A percentile compares a stretch with the other conserved stretches of the same genome.
These are phyloP conservation scores for grape (Vitis vinifera) DNA, from an alignment of 164 flowering plant genomes.

Conservation along the genomic window ASM3070453v1 NC_081823.1:3471001-3471500, in stretches of 20 bases:
- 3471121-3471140: conserved; percentile 91
- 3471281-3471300: background rate
- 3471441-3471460: conserved; percentile 64
- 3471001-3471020: background rate
- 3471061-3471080: background rate
- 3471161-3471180: conserved; percentile 77
- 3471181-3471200: conserved; percentile 95
- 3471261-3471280: background rate
- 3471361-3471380: conserved; percentile 93
- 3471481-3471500: conserved; percentile 79
- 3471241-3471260: conserved; percentile 5
- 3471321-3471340: background rate
- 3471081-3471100: background rate
- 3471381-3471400: conserved; percentile 95
- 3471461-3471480: conserved; percentile 78
- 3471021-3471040: background rate
- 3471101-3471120: conserved; percentile 64
- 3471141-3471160: conserved; percentile 88
- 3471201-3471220: conserved; percentile 93
- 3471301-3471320: background rate
- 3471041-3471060: background rate
- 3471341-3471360: conserved; percentile 73
- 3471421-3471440: conserved; percentile 55
- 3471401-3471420: conserved; percentile 70
- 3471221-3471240: conserved; percentile 98